Evolutionary conservation across 2,329 filamentous ascomycete species (phyloP).

Genomic region (Stylonectria norvegica): DNA sequence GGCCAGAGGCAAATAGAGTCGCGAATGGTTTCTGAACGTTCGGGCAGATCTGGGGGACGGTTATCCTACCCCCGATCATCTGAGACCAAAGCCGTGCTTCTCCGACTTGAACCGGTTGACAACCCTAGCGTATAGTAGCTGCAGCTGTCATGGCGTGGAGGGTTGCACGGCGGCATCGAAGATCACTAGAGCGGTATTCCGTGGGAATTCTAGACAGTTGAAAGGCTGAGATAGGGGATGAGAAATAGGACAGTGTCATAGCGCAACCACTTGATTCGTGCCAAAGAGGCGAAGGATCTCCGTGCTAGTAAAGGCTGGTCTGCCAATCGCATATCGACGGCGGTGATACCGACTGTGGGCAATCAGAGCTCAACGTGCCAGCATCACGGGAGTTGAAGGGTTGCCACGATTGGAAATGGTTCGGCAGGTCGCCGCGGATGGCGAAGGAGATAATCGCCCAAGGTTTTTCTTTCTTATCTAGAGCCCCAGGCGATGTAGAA

Average conservation of each 20-base stretch:
- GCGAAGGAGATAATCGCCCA: conserved; percentile 3
- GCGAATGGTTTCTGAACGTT: neutral
- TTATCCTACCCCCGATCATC: neutral
- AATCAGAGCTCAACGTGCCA: conserved; percentile 3
- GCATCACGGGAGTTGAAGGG: conserved; percentile 1
- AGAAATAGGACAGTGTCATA: no score
- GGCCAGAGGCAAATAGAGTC: neutral
- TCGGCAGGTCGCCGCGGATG: conserved; percentile 10
- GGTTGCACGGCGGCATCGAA: conserved; percentile 5
- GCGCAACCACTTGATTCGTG: no score
- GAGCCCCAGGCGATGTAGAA: no score
- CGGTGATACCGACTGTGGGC: no score
- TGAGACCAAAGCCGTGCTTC: conserved; percentile 5
- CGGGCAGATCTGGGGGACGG: neutral
- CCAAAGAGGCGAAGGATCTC: no score
- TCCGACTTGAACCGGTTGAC: conserved; percentile 4
- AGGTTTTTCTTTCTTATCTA: no score
- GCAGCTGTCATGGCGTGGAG: conserved; percentile 3
- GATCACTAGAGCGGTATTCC: neutral
- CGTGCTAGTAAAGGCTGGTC: no score
- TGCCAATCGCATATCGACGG: no score
- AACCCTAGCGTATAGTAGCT: conserved; percentile 2
- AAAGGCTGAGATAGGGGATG: no score
- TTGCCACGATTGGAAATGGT: conserved; percentile 3
- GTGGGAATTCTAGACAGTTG: no score